These are phyloP conservation scores for Acacia confusa DNA, from an alignment of 306 rosid genomes.

Conservation along the genomic window DNA sequence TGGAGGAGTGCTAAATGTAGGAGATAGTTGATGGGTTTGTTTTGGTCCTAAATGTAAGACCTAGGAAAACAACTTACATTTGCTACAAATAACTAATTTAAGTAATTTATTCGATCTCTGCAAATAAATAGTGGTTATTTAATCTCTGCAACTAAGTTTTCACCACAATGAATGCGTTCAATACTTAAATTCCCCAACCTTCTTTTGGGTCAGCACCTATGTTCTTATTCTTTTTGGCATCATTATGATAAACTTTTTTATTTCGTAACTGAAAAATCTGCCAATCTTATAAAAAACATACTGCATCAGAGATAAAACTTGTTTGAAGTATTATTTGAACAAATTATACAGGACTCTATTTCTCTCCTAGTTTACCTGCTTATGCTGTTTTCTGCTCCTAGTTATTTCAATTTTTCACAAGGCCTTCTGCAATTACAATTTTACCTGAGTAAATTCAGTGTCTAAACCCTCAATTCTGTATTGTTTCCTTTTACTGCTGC, in stretches of 20 bases:
- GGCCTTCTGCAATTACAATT: background rate
- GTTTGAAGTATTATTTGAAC: constrained; percentile 7
- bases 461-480: background rate
- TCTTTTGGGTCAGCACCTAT: background rate
- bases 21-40: too few species aligned
- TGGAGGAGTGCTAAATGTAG: background rate
- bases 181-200: background rate
- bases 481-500: background rate
- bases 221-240: background rate
- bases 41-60: too few species aligned
- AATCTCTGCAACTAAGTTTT: background rate
- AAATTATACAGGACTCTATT: background rate
- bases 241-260: background rate
- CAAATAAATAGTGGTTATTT: background rate
- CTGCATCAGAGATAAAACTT: background rate
- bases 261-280: background rate
- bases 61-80: too few species aligned
- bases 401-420: background rate
- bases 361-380: background rate
- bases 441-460: background rate
- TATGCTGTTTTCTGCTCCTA: background rate
- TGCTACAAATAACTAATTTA: too few species aligned
- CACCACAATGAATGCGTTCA: background rate
- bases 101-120: background rate
- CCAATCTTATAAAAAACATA: background rate